phyloP scores from a whole-genome alignment of 768 basidiomycete species.

The Gymnopilus dilepis region DNA sequence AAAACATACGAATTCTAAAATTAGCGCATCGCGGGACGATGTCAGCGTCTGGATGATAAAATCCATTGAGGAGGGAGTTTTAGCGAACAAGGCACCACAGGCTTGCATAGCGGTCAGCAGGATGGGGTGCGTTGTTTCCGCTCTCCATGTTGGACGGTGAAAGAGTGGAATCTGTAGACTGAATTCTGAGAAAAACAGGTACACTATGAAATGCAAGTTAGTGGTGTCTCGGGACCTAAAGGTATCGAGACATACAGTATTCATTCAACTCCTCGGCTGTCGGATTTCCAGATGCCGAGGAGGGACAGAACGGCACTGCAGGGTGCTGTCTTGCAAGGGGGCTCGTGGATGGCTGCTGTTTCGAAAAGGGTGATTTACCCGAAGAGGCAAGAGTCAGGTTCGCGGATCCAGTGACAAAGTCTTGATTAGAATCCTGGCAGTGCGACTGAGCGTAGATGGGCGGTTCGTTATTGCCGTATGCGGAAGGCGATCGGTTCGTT shows the following conservation, averaged over 20 bases:
- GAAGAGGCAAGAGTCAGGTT: constrained; percentile 30
- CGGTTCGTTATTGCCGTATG: constrained; percentile 34
- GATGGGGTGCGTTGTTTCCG: constrained; percentile 52
- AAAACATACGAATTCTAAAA: constrained; percentile 60
- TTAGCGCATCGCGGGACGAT: constrained; percentile 51
- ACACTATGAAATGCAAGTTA: constrained; percentile 38
- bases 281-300: constrained; percentile 36
- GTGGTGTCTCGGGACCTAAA: constrained; percentile 6
- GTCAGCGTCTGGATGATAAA: constrained; percentile 54
- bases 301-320: constrained; percentile 28
- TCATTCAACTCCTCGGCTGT: constrained; percentile 56
- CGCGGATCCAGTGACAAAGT: constrained; percentile 27
- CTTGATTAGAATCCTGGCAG: constrained; percentile 23
- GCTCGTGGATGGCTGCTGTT: constrained; percentile 27
- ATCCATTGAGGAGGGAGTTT: constrained; percentile 48
- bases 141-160: constrained; percentile 58
- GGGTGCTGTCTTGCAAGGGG: constrained; percentile 17
- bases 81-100: constrained; percentile 64
- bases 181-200: constrained; percentile 60
- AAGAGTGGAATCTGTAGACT: constrained; percentile 59
- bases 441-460: constrained; percentile 25
- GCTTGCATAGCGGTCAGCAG: constrained; percentile 63
- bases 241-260: constrained; percentile 50
- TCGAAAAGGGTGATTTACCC: constrained; percentile 28
- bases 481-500: constrained; percentile 39